Conservation (phyloP, 345 rosid species). For the Aquilaria yunnanensis region DNA sequence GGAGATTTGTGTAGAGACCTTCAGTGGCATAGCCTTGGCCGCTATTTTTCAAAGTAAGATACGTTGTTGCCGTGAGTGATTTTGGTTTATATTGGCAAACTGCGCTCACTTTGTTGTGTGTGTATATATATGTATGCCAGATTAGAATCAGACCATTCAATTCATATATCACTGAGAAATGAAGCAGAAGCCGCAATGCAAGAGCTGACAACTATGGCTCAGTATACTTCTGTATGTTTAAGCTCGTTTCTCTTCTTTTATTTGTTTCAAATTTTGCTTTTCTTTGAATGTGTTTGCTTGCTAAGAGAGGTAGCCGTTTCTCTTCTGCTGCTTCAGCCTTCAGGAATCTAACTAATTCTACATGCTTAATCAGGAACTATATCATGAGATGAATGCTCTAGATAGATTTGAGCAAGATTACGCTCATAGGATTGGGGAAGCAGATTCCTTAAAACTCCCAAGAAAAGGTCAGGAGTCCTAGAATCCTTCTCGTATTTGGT, state of each 20-base stretch:
- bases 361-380: conserved; percentile 48
- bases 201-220: conserved; percentile 66
- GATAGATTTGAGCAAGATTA: conserved; percentile 67
- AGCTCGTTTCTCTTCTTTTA: not conserved
- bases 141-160: conserved; percentile 57
- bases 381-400: conserved; percentile 60
- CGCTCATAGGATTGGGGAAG: conserved; percentile 45
- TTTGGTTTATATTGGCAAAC: conserved; percentile 5
- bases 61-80: conserved; percentile 1
- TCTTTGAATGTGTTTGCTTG: not conserved
- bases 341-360: not conserved
- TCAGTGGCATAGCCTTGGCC: conserved; percentile 90
- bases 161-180: conserved; percentile 61
- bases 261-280: not conserved
- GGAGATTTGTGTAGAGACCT: conserved; percentile 94
- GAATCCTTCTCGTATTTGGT: conserved; percentile 2
- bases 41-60: conserved; percentile 78
- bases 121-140: conserved; percentile 25
- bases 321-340: not conserved
- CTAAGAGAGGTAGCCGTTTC: not conserved
- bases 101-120: conserved; percentile 5
- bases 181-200: conserved; percentile 57
- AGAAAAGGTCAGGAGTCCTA: conserved; percentile 35
- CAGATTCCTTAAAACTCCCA: conserved; percentile 42
- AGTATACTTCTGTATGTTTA: conserved; percentile 60